Evolutionary conservation across 192 early-diverging fungal species (phyloP).

Genomic region (Oehlia diaphana): DNA sequence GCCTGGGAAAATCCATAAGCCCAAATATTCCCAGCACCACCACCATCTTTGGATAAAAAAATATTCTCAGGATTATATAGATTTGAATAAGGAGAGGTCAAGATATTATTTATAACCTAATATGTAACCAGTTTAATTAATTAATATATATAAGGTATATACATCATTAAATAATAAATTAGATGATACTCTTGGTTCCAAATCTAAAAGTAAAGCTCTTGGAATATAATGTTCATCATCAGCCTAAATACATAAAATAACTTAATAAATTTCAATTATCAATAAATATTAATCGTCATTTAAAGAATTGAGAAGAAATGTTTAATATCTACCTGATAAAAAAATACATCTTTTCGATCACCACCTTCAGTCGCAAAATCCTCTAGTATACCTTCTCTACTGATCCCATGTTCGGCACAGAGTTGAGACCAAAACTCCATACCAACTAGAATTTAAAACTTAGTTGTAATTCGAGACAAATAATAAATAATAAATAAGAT

Average conservation of each 20-base stretch:
- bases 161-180: too few relatives aligned
- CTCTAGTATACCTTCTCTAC: conserved; percentile 89
- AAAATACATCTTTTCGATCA: conserved; percentile 98
- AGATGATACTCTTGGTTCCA: conserved; percentile 82
- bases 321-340: conserved; percentile 76
- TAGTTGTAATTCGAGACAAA: not conserved
- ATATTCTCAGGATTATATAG: conserved; percentile 99
- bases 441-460: conserved; percentile 63
- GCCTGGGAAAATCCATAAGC: conserved; percentile 86
- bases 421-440: conserved; percentile 93
- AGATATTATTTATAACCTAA: conserved; percentile 89
- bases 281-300: not conserved
- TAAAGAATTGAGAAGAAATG: not conserved
- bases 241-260: conserved; percentile 53
- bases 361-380: conserved; percentile 85
- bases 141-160: not conserved
- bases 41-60: conserved; percentile 87
- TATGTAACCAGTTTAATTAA: not conserved
- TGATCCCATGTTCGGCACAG: conserved; percentile 95
- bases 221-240: conserved; percentile 99
- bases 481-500: too few relatives aligned
- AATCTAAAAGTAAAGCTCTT: conserved; percentile 85
- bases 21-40: conserved; percentile 99
- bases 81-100: conserved; percentile 82
- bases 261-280: not conserved